Percentiles rank a stretch among this genome's conserved stretches.
phyloP scores from a whole-genome alignment of 495 filamentous ascomycete genomes.

The Penicillium pancosmium region DNA sequence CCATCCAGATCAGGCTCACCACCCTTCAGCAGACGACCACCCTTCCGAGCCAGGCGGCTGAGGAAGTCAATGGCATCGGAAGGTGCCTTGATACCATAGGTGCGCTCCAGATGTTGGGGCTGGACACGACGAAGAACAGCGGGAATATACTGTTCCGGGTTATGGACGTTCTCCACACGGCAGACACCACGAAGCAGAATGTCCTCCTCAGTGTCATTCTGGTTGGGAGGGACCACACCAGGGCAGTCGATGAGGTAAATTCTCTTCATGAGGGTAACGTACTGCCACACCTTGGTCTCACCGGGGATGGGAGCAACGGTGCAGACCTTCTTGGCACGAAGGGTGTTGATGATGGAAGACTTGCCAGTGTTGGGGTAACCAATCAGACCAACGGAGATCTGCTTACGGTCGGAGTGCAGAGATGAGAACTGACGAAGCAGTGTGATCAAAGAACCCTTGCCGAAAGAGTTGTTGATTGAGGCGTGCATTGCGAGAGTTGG shows the following conservation, averaged over 20 bases:
- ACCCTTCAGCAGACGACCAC: constrained; percentile 80
- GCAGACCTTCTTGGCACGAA: constrained; percentile 89
- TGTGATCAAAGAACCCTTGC: constrained; percentile 75
- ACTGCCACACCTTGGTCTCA: constrained; percentile 95
- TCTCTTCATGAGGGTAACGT: constrained; percentile 93
- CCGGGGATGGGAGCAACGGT: constrained; percentile 95
- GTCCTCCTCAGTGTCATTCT: constrained; percentile 78
- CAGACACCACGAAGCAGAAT: constrained; percentile 92
- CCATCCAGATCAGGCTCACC: constrained; percentile 92
- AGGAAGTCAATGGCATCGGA: constrained; percentile 76
- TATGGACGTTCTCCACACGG: constrained; percentile 90
- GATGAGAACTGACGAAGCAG: constrained; percentile 90
- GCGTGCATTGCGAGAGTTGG: constrained; percentile 95
- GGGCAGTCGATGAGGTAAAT: constrained; percentile 98
- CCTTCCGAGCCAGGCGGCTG: constrained; percentile 83
- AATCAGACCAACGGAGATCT: constrained; percentile 86
- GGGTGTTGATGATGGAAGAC: constrained; percentile 89
- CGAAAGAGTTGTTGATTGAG: constrained; percentile 89
- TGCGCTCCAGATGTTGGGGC: constrained; percentile 84
- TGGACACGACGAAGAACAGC: constrained; percentile 80
- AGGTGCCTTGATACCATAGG: constrained; percentile 79
- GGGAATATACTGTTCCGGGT: constrained; percentile 93
- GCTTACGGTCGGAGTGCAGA: constrained; percentile 87
- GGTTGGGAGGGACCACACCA: constrained; percentile 88
- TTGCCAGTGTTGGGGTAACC: constrained; percentile 91